Base-by-base conservation (phyloP, 2,329 filamentous ascomycete genomes). In the Ustulina deusta region DNA sequence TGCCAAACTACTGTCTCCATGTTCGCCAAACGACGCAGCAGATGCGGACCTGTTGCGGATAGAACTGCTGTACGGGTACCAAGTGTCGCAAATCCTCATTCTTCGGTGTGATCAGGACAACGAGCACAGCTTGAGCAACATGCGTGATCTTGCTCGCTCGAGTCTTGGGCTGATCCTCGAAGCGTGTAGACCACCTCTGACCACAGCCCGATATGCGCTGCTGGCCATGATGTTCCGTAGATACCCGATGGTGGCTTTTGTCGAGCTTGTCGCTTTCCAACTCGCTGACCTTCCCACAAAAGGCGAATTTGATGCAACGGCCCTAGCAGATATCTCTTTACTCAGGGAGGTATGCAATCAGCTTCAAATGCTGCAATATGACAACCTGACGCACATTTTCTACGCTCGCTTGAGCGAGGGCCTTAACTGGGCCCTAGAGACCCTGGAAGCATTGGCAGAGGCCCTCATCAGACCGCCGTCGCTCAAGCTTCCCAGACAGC, bases 51-150 rank as follows among this genome's bases (percentile, higher is more conserved):
- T 62, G 6, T 27, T 64, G 13, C 63, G 63, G 10, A 44, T 72
- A 7, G 71, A 73, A 57, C 54, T 73, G 51, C 46, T 54, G 0
- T 73, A 73, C 25, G 66, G 70, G 4, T 71, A 69, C 36, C 71
- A 67, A n/a, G 65, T 72, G 22, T 70, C 72, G 15, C 69, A 71
- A 52, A 62, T 73, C 3, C 67, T 73, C 9, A 54, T 66, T n/a
- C 65, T 73, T 6, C 65, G 63, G 9, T 66, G 62, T 34, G 71
- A 72, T 15, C 59, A 63, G 32, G 56, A 29, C 44, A 65, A 61
- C 34, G 67, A 70, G 36, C 32, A 57, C 6, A 58, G 52, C 32
- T 57, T 59, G 34, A 27, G 36, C 9, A 57, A 55, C 27, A 61
- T 70, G 56, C 60, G 40, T 15, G 56, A 69, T 5, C 63, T 68